Percentiles rank a stretch among this genome's conserved stretches.
Evolutionary conservation across 352 stramenopile genomes (phyloP).

Genomic region (Discostella stelligera): DNA sequence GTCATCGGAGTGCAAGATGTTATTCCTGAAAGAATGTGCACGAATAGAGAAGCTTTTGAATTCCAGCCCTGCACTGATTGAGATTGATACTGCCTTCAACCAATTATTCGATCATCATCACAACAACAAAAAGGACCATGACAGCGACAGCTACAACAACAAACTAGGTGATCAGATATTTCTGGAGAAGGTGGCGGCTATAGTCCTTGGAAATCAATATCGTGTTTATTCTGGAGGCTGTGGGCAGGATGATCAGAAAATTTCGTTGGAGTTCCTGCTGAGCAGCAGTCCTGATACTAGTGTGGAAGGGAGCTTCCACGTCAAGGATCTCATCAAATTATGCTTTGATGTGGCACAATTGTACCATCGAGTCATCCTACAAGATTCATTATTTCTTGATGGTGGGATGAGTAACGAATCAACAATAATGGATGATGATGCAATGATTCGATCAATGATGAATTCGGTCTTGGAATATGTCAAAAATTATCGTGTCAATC

Average conservation of each 20-base stretch:
- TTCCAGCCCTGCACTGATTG: background rate
- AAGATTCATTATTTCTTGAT: conserved; percentile 21
- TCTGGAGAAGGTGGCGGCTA: background rate
- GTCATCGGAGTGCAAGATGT: background rate
- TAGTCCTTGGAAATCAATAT: conserved; percentile 10
- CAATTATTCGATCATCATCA: background rate
- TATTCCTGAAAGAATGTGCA: background rate
- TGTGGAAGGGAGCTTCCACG: conserved; percentile 8
- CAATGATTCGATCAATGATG: conserved; percentile 24
- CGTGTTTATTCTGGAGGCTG: conserved; percentile 4
- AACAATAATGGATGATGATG: conserved; percentile 21
- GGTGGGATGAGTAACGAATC: background rate
- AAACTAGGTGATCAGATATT: background rate
- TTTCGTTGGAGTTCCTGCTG: conserved; percentile 28
- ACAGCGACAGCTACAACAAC: background rate
- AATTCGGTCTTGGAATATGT: conserved; percentile 47
- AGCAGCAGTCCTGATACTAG: conserved; percentile 9
- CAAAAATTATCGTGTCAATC: conserved; percentile 7
- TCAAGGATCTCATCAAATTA: conserved; percentile 27
- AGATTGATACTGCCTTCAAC: background rate
- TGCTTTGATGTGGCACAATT: conserved; percentile 22
- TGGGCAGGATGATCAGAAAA: conserved; percentile 10
- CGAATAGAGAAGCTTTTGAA: background rate
- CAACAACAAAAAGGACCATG: too few relatives aligned
- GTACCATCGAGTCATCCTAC: conserved; percentile 28